phyloP scores from a whole-genome alignment of 2,329 filamentous ascomycete genomes.

The Epichloe brachyelytri region DNA sequence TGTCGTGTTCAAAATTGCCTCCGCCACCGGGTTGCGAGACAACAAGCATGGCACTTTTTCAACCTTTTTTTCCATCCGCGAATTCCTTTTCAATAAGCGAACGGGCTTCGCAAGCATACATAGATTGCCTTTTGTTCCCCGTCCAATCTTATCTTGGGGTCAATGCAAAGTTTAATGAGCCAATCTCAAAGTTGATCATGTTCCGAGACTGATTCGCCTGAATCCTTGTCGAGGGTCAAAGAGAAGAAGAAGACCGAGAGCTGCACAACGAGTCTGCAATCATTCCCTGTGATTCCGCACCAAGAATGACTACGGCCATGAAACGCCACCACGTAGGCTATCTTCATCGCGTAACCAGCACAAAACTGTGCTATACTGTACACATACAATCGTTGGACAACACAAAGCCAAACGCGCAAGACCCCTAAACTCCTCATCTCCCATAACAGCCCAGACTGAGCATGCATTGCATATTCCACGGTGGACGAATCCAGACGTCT shows the following conservation, averaged over 20 bases:
- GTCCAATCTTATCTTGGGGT: no score
- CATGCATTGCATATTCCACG: background rate
- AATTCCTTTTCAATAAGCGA: no score
- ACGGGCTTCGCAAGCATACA: no score
- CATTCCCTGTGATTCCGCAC: no score
- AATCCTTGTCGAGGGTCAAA: no score
- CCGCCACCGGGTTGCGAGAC: background rate
- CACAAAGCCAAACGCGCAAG: background rate
- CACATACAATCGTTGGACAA: background rate
- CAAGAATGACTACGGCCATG: no score
- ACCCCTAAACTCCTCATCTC: background rate
- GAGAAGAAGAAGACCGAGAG: no score
- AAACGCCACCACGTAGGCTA: background rate
- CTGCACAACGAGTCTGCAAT: no score
- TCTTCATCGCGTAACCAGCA: background rate
- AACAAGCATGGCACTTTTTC: background rate
- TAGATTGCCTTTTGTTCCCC: no score
- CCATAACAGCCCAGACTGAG: background rate
- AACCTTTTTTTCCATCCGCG: background rate
- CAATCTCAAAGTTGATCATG: no score
- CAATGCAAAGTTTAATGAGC: no score
- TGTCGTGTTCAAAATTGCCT: background rate
- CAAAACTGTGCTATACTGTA: slow-evolving; percentile 1
- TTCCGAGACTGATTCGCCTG: no score
- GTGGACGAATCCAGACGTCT: background rate